Evolutionary conservation across 306 rosid species (phyloP), one percentile per base, ranked within the genome.

Genomic region (Vachellia collinsii): DNA sequence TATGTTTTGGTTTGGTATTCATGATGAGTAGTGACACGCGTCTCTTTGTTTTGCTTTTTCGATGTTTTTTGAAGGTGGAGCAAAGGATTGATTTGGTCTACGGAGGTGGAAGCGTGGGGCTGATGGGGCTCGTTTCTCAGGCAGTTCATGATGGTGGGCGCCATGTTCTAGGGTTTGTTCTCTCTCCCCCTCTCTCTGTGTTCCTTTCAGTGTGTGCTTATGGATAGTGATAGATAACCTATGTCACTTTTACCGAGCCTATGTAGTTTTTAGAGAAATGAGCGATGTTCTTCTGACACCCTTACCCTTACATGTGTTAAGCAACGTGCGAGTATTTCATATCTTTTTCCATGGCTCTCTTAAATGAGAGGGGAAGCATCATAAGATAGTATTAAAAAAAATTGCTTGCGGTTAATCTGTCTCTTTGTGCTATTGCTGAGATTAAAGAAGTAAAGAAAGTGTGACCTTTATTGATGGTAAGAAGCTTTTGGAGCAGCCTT

Each of bases 71-170:
- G 78, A 80, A 96, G 99, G 99, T 96, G 88, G 97, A 93, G 70
- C 89, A 91, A 86, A 93, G 93, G 85, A 96, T 96, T 89, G 96
- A 96, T 92, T 85, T 96, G 85, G 99, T 96, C 61, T 96, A 96
- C 80, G 99, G 99, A 78, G 99, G 99, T 81, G 99, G 99, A 79
- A 96, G 99, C 91, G 94, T 96, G 93, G 99, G 99, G 51, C 62
- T 93, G 87, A 93, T 93, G 99, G 99, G 99, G 79, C 97, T 96
- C 29, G 94, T 96, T 92, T 96, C 99, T 85, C 98, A 92, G 93
- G 99, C 98, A 39, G 99, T 93, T 87, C 99, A 93, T 96, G 99
- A 96, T 96, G 99, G 99, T 75, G 99, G 99, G 77, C 99, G 98
- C 72, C 98, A 96, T 93, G 99, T 96, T 85, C 88, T 96, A 79